Evolutionary conservation across 1,284 basidiomycete species (phyloP), one percentile per base, ranked within the genome.

Genomic region (Tilletia walkeri): DNA sequence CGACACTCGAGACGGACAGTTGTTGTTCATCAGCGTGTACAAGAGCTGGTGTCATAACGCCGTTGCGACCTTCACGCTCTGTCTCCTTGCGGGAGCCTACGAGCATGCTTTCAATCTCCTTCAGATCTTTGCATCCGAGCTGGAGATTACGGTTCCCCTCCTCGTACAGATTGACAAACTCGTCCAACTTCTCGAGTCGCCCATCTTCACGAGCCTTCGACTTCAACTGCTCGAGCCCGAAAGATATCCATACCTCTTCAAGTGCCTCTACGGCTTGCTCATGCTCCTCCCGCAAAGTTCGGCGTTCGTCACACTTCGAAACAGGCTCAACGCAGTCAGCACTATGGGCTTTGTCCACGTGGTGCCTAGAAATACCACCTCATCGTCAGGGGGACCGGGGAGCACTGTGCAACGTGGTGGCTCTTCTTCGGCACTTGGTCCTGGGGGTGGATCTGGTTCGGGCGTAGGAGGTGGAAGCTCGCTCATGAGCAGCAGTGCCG

Each of bases 1-100:
- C 65, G 96, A 99, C 80, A 38, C 48, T 5, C 63, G 73, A 89
- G 96, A 99, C 76, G 94, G 95, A 0, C 94, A 97, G 85, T 89
- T 89, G 6, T 85, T 99, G 34, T 99, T 99, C 82, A 92, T 91
- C 1, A 92, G 91, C 0, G 86, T 99, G 20, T 99, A 99, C 82
- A 88, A 93, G 48, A 97, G 94, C 50, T 99, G 96, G 95, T 98
- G 94, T 84, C 96, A 99, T 82, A 98, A 98, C 81, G 92, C 96
- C 0, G 94, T 99, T 34, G 92, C 96, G 0, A 94, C 94, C 0
- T 96, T 99, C 81, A 93, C 94, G 0, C 88, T 99, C 3, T 99
- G 96, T 84, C 87, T 99, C 24, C 87, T 99, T 12, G 94, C 95
- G 0, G 96, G 99, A 85, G 95, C 95, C 3, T 99, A 99, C 80